phyloP scores from a whole-genome alignment of 2,329 filamentous ascomycete species.

The Delphinella strobiligena region DNA sequence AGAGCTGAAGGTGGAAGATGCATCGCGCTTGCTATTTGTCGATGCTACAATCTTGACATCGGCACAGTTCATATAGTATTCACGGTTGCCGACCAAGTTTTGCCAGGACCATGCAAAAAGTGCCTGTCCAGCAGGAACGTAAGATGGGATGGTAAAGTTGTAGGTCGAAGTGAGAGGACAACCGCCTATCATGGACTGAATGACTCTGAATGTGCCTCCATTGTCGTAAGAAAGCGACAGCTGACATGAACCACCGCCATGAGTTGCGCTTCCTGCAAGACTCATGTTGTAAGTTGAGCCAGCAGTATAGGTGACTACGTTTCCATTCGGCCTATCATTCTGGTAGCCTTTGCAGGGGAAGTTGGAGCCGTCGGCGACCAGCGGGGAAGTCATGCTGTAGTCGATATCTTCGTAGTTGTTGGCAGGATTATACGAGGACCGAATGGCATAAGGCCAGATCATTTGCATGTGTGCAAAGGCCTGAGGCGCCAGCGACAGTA shows the following conservation, averaged over 20 bases:
- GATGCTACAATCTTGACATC: constrained; percentile 44
- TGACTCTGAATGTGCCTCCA: constrained; percentile 57
- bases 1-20: constrained; percentile 1
- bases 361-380: constrained; percentile 48
- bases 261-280: constrained; percentile 46
- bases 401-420: constrained; percentile 40
- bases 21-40: not conserved
- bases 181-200: constrained; percentile 49
- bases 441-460: constrained; percentile 41
- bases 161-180: constrained; percentile 44
- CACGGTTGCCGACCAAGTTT: constrained; percentile 50
- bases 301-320: constrained; percentile 49
- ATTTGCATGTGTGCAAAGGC: constrained; percentile 40
- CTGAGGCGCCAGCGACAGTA: constrained; percentile 6
- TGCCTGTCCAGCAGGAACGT: constrained; percentile 48
- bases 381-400: constrained; percentile 60
- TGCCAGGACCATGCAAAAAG: constrained; percentile 57
- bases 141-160: constrained; percentile 53
- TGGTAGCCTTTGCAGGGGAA: constrained; percentile 68
- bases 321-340: constrained; percentile 35
- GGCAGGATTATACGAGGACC: constrained; percentile 37
- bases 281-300: constrained; percentile 53
- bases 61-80: constrained; percentile 84
- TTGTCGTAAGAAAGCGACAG: constrained; percentile 62
- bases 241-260: constrained; percentile 67